Conservation (phyloP, 164 flowering plant genomes). For the Platanus orientalis region DNA sequence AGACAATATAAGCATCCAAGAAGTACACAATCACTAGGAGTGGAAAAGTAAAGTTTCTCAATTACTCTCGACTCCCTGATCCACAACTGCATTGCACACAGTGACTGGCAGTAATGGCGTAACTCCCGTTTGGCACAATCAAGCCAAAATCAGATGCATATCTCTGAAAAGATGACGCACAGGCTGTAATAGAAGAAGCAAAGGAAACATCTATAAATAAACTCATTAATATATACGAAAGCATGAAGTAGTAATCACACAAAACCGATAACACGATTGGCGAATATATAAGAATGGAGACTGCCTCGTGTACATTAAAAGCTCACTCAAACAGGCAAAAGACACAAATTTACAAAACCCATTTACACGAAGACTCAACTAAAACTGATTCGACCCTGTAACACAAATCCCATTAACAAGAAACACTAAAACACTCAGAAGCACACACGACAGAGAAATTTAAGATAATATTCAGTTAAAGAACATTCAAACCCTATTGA, state of each 20-base stretch:
- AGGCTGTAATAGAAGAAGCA: constrained; percentile 47
- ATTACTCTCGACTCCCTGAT: constrained; percentile 75
- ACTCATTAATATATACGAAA: neutral
- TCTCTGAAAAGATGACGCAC: constrained; percentile 64
- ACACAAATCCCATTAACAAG: too few relatives aligned
- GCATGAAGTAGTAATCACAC: neutral
- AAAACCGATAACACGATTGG: neutral
- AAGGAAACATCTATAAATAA: constrained; percentile 6
- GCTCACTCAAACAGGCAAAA: neutral
- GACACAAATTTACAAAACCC: neutral
- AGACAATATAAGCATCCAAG: neutral
- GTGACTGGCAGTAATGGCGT: constrained; percentile 83
- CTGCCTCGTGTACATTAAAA: neutral
- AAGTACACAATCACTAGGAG: too few relatives aligned
- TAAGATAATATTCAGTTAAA: neutral
- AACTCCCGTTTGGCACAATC: constrained; percentile 91
- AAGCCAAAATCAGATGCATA: constrained; percentile 58
- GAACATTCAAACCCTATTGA: too few relatives aligned
- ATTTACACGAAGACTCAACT: neutral
- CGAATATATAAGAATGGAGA: neutral
- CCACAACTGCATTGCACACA: constrained; percentile 98
- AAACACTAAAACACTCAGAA: too few relatives aligned
- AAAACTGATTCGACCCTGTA: too few relatives aligned
- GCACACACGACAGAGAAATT: too few relatives aligned
- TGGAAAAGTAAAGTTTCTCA: neutral